Percentiles rank a stretch among this genome's conserved stretches.
phyloP scores from a whole-genome alignment of 768 basidiomycete species.

The Lepiota brunneoincarnata region DNA sequence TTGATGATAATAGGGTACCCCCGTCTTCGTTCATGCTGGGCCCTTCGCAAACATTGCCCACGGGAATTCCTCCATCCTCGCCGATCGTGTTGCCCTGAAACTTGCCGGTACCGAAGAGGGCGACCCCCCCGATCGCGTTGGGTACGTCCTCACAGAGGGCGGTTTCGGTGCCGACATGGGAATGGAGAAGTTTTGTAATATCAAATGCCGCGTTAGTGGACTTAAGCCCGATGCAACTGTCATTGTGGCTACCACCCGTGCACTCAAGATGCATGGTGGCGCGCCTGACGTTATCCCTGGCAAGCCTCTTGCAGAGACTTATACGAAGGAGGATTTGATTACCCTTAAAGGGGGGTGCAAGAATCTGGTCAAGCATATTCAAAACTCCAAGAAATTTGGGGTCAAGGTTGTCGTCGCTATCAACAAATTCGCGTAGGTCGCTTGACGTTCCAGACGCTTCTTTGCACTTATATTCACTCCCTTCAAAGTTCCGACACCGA shows the following conservation, averaged over 20 bases:
- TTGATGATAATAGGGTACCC: slow-evolving; percentile 67
- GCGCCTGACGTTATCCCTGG: slow-evolving; percentile 96
- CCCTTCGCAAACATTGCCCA: slow-evolving; percentile 99
- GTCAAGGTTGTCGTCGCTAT: slow-evolving; percentile 95
- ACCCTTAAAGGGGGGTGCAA: slow-evolving; percentile 89
- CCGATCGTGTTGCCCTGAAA: slow-evolving; percentile 96
- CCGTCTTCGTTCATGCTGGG: slow-evolving; percentile 98
- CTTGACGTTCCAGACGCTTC: background rate
- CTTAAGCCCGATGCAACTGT: slow-evolving; percentile 92
- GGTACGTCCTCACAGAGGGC: slow-evolving; percentile 97
- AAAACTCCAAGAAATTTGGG: slow-evolving; percentile 94
- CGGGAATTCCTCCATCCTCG: slow-evolving; percentile 97
- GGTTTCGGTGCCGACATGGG: slow-evolving; percentile 99
- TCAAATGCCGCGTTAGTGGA: slow-evolving; percentile 94
- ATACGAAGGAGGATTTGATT: slow-evolving; percentile 90
- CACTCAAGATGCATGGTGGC: slow-evolving; percentile 99
- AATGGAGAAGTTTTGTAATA: slow-evolving; percentile 99
- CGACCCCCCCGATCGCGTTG: slow-evolving; percentile 74
- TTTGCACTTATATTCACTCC: slow-evolving; percentile 1
- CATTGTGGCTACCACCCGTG: slow-evolving; percentile 96
- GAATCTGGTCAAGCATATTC: slow-evolving; percentile 90
- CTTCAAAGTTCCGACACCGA: slow-evolving; percentile 74
- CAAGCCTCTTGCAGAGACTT: slow-evolving; percentile 89
- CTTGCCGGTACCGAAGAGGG: slow-evolving; percentile 94
- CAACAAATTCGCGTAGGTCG: slow-evolving; percentile 88